Evolutionary conservation across 306 rosid species (phyloP).

Genomic region (Potentilla sterilis): DNA sequence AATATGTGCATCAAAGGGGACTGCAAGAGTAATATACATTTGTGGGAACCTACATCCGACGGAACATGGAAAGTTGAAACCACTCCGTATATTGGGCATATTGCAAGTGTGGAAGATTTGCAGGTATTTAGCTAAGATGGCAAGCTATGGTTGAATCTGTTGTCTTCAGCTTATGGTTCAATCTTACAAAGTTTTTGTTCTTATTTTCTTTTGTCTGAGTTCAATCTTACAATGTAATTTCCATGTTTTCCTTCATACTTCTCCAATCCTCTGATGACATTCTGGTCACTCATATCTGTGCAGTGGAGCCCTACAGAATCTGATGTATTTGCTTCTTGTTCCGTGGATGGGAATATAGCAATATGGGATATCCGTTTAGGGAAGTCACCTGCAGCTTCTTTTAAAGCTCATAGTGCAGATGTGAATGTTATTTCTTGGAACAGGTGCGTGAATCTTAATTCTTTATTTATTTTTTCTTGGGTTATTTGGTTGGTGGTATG

Average conservation of each 20-base stretch:
- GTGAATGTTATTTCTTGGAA: constrained; percentile 98
- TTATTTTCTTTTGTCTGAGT: neutral
- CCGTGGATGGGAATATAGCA: constrained; percentile 78
- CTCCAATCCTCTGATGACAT: constrained; percentile 10
- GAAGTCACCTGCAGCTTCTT: constrained; percentile 52
- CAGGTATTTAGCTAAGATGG: constrained; percentile 48
- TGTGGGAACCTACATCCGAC: constrained; percentile 87
- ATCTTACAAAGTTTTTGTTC: neutral
- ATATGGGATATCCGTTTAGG: constrained; percentile 84
- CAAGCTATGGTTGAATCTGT: constrained; percentile 24
- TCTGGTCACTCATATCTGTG: constrained; percentile 31
- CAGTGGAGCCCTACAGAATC: constrained; percentile 96
- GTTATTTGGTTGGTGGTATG: neutral
- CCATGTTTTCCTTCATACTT: constrained; percentile 3
- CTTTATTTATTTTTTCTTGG: constrained; percentile 8
- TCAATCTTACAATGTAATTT: neutral
- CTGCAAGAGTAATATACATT: constrained; percentile 63
- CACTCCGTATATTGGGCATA: constrained; percentile 69
- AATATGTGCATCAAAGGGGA: constrained; percentile 58
- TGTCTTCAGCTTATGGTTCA: constrained; percentile 14
- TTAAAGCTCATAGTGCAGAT: constrained; percentile 85
- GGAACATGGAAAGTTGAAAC: constrained; percentile 69
- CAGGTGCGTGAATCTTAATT: constrained; percentile 46
- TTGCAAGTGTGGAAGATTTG: constrained; percentile 87
- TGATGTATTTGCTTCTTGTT: constrained; percentile 80